These are phyloP conservation scores for Fonsecaea nubica DNA, from an alignment of 2,329 filamentous ascomycete genomes.

Conservation along the genomic window DNA sequence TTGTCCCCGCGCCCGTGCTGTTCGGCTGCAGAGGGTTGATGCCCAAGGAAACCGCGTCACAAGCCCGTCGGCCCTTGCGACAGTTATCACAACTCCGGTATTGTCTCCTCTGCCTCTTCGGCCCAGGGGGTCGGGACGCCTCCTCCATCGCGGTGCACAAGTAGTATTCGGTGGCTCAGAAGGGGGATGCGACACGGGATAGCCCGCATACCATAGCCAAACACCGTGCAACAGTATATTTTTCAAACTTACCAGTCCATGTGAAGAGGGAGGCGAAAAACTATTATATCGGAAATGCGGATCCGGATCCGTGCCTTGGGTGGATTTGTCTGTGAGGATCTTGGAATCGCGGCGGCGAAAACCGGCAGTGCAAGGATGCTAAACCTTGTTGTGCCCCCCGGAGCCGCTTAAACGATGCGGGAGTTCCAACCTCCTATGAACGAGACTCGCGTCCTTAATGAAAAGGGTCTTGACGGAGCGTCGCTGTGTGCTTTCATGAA, in stretches of 20 bases:
- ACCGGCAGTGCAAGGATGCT: background rate
- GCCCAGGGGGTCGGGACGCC: too few species aligned
- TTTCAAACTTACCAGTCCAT: background rate
- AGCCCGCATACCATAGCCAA: background rate
- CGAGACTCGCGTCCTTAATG: background rate
- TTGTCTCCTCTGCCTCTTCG: conserved; percentile 16
- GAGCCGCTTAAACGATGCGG: background rate
- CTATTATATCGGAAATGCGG: background rate
- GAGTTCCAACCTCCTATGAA: background rate
- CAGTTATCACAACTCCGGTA: conserved; percentile 25
- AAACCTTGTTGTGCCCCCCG: background rate
- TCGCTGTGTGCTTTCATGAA: background rate
- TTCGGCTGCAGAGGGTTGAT: conserved; percentile 21
- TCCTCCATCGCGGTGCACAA: background rate
- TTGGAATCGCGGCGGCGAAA: background rate
- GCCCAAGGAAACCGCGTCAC: conserved; percentile 19
- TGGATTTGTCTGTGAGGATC: background rate
- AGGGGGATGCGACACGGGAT: too few species aligned
- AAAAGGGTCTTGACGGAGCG: background rate
- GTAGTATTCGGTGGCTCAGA: background rate
- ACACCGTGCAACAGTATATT: background rate
- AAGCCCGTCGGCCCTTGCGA: conserved; percentile 23
- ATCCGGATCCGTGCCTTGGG: background rate
- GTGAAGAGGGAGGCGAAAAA: background rate
- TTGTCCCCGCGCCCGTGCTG: conserved; percentile 2